These are phyloP conservation scores for Psilocybe azurescens DNA, from an alignment of 768 basidiomycete species.

Conservation along the genomic window DNA sequence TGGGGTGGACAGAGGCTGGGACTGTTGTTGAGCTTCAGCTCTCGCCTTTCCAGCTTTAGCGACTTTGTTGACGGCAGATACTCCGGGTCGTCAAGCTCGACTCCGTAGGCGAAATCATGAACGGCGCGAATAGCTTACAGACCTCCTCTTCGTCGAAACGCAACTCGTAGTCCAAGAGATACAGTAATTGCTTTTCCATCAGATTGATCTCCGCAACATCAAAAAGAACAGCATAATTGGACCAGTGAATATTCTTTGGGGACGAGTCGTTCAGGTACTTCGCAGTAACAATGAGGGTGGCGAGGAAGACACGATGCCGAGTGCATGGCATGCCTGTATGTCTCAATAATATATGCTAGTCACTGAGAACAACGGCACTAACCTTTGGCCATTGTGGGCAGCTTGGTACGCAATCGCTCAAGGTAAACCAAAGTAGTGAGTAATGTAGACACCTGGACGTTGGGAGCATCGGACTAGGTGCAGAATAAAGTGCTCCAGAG, in stretches of 20 bases:
- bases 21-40: constrained; percentile 51
- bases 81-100: constrained; percentile 47
- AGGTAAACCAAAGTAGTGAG: constrained; percentile 92
- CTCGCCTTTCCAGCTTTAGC: constrained; percentile 58
- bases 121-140: constrained; percentile 70
- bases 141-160: constrained; percentile 88
- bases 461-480: constrained; percentile 77
- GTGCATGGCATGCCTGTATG: constrained; percentile 81
- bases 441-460: constrained; percentile 90
- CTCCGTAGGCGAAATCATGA: constrained; percentile 44
- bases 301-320: constrained; percentile 94
- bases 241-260: constrained; percentile 96
- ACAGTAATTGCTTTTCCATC: constrained; percentile 97
- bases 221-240: constrained; percentile 75
- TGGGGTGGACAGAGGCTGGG: constrained; percentile 26
- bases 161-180: constrained; percentile 91
- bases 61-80: constrained; percentile 59
- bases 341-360: constrained; percentile 18
- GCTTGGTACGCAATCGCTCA: constrained; percentile 79
- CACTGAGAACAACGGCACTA: constrained; percentile 28
- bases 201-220: constrained; percentile 85
- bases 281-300: constrained; percentile 92
- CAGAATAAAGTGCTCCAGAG: constrained; percentile 84
- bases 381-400: constrained; percentile 90
- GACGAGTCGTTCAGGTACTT: constrained; percentile 98